Base-by-base conservation (phyloP, 257 asterid species). In the Primulina eburnea region DNA sequence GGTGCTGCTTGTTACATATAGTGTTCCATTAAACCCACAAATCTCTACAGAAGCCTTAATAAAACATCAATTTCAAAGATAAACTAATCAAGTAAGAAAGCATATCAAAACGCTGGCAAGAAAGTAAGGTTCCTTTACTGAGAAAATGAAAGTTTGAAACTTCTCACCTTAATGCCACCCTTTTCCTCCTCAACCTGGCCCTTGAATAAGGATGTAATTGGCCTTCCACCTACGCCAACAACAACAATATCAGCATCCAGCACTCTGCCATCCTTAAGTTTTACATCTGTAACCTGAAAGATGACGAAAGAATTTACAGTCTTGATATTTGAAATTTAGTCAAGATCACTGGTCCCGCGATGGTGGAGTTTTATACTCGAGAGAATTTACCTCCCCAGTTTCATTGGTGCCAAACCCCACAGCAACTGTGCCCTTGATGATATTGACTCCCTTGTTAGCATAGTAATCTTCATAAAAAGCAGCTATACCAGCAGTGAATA, bases 391-490 rank as follows among this genome's bases (percentile, higher is more conserved):
- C 88, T 93, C 98, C 65, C 96, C 97, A 33, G 75, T 76, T 47
- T 71, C 84, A 50, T 90, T 81, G 12, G 85, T 58, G 60, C 87
- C 96, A 82, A 93, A 93, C 52, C 96, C 97, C 67, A 84, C 87
- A 79, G 98, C 98, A 18, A 87, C 96, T 8, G 97, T 93, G 37
- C 98, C 98, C 86, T 93, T 93, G 75, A 90, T 89, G 85, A 93
- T 90, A 14, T 79, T 68, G 66, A 93, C 71, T 76, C 97, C 97
- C 81, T 93, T 93, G 79, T 87, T 89, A 35, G 83, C 76, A 76
- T 90, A 93, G 80, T 81, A 93, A 71, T 86, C 84, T 79, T 93
- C 97, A 50, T 93, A 93, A 81, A 93, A 93, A 67, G 96, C 84
- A 86, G 98, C 98, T 79, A 93, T 88, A 60, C 71, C 89, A 70